Evolutionary conservation across 2,329 filamentous ascomycete genomes (phyloP).

Genomic region (Colletotrichum sp.): DNA sequence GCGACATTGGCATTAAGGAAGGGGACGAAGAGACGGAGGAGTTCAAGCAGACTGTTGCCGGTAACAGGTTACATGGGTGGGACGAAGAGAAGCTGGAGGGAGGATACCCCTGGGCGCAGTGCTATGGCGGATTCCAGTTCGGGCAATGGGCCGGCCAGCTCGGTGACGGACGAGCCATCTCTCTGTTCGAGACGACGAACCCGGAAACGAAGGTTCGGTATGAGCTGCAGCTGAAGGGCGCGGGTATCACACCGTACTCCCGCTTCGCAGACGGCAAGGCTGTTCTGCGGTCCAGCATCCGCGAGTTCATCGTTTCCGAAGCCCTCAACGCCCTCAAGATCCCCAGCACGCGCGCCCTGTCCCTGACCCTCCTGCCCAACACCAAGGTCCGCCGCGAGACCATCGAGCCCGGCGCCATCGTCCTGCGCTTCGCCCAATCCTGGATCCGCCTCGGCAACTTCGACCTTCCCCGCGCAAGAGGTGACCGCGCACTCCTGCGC

Average conservation of each 20-base stretch:
- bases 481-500: conserved; percentile 77
- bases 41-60: conserved; percentile 79
- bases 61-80: conserved; percentile 84
- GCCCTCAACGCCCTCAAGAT: conserved; percentile 84
- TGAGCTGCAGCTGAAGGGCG: conserved; percentile 93
- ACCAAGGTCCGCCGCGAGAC: conserved; percentile 78
- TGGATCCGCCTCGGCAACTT: conserved; percentile 97
- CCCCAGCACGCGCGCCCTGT: conserved; percentile 84
- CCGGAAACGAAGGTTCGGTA: conserved; percentile 74
- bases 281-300: conserved; percentile 88
- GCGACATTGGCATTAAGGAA: conserved; percentile 76
- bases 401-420: conserved; percentile 89
- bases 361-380: conserved; percentile 78
- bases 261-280: conserved; percentile 96
- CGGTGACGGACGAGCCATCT: conserved; percentile 93
- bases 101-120: conserved; percentile 97
- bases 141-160: conserved; percentile 96
- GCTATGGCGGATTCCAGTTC: conserved; percentile 84
- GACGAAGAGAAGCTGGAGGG: conserved; percentile 68
- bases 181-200: conserved; percentile 88
- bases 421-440: conserved; percentile 86
- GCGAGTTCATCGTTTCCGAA: conserved; percentile 94
- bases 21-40: conserved; percentile 74
- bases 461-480: conserved; percentile 83
- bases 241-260: conserved; percentile 91